Base-by-base conservation (phyloP, 345 rosid genomes). In the Pistacia atlantica region DNA sequence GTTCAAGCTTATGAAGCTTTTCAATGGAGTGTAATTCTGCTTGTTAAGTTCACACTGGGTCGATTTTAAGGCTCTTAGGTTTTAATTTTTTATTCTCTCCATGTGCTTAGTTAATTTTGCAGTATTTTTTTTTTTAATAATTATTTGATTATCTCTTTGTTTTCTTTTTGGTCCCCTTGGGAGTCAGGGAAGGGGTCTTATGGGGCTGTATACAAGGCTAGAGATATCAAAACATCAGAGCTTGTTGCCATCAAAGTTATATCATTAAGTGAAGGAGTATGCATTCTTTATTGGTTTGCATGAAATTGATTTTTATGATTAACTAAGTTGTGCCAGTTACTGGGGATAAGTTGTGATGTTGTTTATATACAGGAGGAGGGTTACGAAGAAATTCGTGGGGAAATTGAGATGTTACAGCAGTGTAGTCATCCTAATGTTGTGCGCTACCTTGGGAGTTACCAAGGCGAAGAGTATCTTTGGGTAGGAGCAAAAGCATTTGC, bases 391-490 rank as follows among this genome's bases (percentile, higher is more conserved):
- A 93, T 96, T 52, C 89, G 99, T 10, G 98, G 98, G 48, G 99
- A 96, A 84, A 96, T 96, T 78, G 99, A 96, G 93, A 96, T 96
- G 99, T 77, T 96, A 88, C 99, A 93, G 86, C 99, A 93, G 67
- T 93, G 99, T 80, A 92, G 86, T 78, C 97, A 96, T 87, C 97
- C 98, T 14, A 96, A 96, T 84, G 98, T 93, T 72, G 99, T 96
- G 20, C 90, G 98, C 8, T 93, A 93, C 82, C 90, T 96, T 58
- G 98, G 99, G 69, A 96, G 98, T 86, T 93, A 93, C 81, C 99
- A 92, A 87, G 99, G 99, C 73, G 99, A 96, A 81, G 99, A 96
- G 73, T 93, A 91, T 87, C 95, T 96, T 72, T 93, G 99, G 99
- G 98, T 91, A 83, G 80, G 90, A 78, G 72, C 71, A 31, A 38